Conservation (phyloP, 73 alveolate genomes). For the Tetrahymena thermophila region DNA sequence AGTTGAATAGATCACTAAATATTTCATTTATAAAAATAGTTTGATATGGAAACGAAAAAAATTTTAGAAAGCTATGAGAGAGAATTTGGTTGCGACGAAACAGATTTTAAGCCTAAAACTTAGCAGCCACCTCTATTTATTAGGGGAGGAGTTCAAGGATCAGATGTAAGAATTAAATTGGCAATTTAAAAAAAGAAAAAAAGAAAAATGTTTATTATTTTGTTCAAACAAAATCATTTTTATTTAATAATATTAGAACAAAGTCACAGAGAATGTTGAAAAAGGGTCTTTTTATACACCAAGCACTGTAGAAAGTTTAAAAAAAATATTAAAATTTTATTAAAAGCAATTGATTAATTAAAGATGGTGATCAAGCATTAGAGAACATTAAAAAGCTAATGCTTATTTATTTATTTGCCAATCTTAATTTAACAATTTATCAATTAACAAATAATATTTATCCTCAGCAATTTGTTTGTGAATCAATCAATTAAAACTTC, state of each 20-base stretch:
- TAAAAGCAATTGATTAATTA: background rate
- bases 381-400: background rate
- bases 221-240: background rate
- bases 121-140: background rate
- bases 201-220: too few species aligned
- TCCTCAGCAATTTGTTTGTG: background rate
- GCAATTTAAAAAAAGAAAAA: background rate
- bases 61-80: background rate
- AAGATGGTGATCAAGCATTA: background rate
- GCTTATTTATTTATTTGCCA: background rate
- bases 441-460: background rate
- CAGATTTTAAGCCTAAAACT: background rate
- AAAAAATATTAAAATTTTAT: background rate
- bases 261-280: background rate
- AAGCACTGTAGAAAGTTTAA: background rate
- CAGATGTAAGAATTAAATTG: background rate
- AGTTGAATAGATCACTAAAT: background rate
- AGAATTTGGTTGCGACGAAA: background rate
- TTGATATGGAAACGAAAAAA: background rate
- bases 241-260: background rate
- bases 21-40: background rate
- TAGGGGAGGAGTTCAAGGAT: constrained; percentile 1
- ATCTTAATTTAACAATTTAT: too few species aligned
- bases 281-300: background rate
- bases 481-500: background rate